Evolutionary conservation across 2,329 filamentous ascomycete species (phyloP), one percentile per base, ranked within the genome.

Genomic region (Trichoderma sp.): DNA sequence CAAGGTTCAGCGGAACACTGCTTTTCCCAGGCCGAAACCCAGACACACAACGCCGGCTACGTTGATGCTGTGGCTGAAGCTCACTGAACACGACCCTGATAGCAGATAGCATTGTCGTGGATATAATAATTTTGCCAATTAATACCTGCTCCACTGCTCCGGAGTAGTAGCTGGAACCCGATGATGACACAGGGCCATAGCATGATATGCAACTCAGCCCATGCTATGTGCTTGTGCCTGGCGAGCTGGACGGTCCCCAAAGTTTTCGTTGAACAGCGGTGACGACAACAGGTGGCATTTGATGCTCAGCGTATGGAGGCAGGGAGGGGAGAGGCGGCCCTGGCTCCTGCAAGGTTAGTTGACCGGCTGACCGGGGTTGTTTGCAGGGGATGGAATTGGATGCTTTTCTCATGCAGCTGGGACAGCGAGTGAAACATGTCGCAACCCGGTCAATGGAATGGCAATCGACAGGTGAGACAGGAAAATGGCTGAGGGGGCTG

Each of bases 311-410:
- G 38, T 64, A 41, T 56, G 18, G 69, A 53, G 69, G 68, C n/a
- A 72, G 59, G 69, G 69, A 72, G 69, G 69, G 69, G 69, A 72
- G 69, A 53, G 41, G 9, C 38, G 16, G 69, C 69, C 68, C 59
- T 50, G 62, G 71, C 62, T 67, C 45, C 62, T 74, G 71, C 71
- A 67, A 65, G 60, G 71, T 67, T 66, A 38, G 71, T 67, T 67
- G 62, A 74, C 71, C 62, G 62, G 60, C 53, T 74, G 71, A 74
- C 71, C 56, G 29, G 71, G 71, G 63, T 29, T 38, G 31, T 33
- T 72, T 66, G 71, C 71, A 74, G 63, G 71, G 71, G 24, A 65
- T 41, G 45, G 71, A 74, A 74, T 66, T 72, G 69, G 69, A 72
- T 64, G 69, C 59, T 72, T 72, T 56, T 64, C n/a, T 72, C 69